Evolutionary conservation across 768 basidiomycete species (phyloP).

Genomic region (Naganishia kalamii): DNA sequence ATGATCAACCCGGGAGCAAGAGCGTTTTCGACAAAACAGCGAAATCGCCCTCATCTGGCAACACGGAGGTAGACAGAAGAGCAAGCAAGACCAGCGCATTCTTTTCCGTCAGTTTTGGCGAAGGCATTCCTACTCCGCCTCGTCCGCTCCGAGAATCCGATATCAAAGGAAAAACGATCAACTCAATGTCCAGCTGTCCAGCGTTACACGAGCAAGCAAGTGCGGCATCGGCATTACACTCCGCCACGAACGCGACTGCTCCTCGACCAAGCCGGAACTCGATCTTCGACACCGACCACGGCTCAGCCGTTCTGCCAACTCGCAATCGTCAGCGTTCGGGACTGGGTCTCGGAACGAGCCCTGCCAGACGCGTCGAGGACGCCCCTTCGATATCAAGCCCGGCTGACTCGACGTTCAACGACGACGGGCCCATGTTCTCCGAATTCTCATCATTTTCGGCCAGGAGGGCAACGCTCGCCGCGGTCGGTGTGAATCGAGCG

Average conservation of each 20-base stretch:
- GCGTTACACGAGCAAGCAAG: background rate
- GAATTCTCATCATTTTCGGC: background rate
- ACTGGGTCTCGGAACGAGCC: slow-evolving; percentile 2
- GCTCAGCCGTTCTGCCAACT: background rate
- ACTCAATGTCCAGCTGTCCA: slow-evolving; percentile 29
- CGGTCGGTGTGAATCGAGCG: slow-evolving; percentile 9
- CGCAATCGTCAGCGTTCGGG: slow-evolving; percentile 12
- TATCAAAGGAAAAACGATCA: background rate
- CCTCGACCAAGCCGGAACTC: background rate
- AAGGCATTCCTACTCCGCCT: slow-evolving; percentile 37
- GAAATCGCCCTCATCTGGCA: background rate
- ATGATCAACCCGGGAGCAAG: background rate
- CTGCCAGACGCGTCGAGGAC: background rate
- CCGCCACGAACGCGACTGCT: background rate
- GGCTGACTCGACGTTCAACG: background rate
- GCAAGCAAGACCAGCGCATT: slow-evolving; percentile 41
- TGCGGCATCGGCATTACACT: background rate
- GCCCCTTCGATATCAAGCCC: background rate
- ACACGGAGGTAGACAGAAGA: background rate
- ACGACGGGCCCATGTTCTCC: slow-evolving; percentile 4
- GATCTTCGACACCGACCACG: slow-evolving; percentile 2
- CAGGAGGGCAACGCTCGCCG: background rate
- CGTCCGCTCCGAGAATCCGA: slow-evolving; percentile 27
- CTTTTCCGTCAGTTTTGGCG: slow-evolving; percentile 32
- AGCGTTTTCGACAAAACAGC: background rate